Base-by-base conservation (phyloP, 805 yeast genomes). In the Isabelozyma pseudorhagii region DNA sequence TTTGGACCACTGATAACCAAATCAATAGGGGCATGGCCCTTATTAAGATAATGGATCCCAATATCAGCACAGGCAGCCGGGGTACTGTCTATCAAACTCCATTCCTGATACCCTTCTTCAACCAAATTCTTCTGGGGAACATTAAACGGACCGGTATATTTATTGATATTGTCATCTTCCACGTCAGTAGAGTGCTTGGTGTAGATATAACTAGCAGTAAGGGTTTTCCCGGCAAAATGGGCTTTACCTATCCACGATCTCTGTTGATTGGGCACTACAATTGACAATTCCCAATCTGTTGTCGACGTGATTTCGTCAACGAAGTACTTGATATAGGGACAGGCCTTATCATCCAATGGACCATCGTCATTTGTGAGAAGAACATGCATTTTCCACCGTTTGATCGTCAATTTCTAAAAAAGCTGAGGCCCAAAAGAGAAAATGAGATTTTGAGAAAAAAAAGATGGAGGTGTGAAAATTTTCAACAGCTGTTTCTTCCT, bases 161-260 rank as follows among this genome's bases (percentile, higher is more conserved):
- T 71, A 50, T 73, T 72, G n/a, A 68, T 54, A 46, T 58, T 56
- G 50, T 77, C 84, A 62, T 78, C 82, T 50, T 76, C 84, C 15
- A 68, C 62, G 13, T 74, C 65, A 0, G 81, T 75, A 38, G 71
- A 64, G 36, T 57, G 51, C 46, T 61, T 51, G 15, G 87, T 78
- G 59, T 88, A 88, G n/a, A 86, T 74, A 61, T 82, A 88, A 2
- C 80, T 73, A 1, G 87, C 80, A 2, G 81, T 69, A 40, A 87
- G 71, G 27, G 81, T 78, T 54, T 80, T 78, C 6, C 90, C 93
- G 0, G 96, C 96, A 60, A 94, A 83, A 72, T 92, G 97, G 5
- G 99, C 98, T 66, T 94, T 94, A 38, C 97, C 97, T 50, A 91
- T 93, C 99, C 99, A 94, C 11, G 97, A 92, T 58, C 94, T 75